Evolutionary conservation across 2,329 filamentous ascomycete species (phyloP).

Genomic region (Fusarium sp.): DNA sequence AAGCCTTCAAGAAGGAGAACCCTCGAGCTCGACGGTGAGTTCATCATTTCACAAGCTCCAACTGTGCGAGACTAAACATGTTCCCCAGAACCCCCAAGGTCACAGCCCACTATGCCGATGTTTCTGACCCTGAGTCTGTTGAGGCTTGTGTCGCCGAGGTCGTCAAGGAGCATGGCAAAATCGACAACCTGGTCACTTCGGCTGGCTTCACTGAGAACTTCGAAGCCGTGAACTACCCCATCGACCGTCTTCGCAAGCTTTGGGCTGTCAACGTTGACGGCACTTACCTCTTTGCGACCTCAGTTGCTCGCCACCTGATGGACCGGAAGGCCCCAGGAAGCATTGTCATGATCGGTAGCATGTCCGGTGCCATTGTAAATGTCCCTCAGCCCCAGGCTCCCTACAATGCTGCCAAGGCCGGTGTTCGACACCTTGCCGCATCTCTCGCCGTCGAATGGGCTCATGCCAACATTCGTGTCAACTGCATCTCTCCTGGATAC

Average conservation of each 20-base stretch:
- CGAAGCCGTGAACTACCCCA: slow-evolving; percentile 87
- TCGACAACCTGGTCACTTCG: slow-evolving; percentile 93
- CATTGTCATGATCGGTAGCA: slow-evolving; percentile 95
- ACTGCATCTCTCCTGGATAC: slow-evolving; percentile 94
- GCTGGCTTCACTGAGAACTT: slow-evolving; percentile 97
- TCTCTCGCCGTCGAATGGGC: slow-evolving; percentile 96
- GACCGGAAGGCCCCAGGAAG: slow-evolving; percentile 79
- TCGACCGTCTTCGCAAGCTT: slow-evolving; percentile 90
- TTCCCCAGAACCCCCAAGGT: slow-evolving; percentile 73
- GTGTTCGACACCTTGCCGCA: slow-evolving; percentile 84
- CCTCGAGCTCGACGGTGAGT: slow-evolving; percentile 73
- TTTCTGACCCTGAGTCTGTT: slow-evolving; percentile 81
- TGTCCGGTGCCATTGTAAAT: slow-evolving; percentile 94
- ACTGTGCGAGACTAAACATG: not conserved
- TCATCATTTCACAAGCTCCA: not conserved
- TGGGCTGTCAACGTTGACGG: slow-evolving; percentile 95
- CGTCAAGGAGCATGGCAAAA: slow-evolving; percentile 70
- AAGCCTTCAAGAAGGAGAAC: slow-evolving; percentile 81
- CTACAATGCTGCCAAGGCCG: slow-evolving; percentile 94
- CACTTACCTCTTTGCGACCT: slow-evolving; percentile 86
- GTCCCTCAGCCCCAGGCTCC: slow-evolving; percentile 92
- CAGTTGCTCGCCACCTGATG: slow-evolving; percentile 88
- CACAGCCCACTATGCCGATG: slow-evolving; percentile 90
- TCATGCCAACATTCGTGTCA: slow-evolving; percentile 84
- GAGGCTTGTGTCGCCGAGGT: slow-evolving; percentile 73